These are phyloP conservation scores for Termitomyces sp. DNA, from an alignment of 768 basidiomycete species.

Conservation along the genomic window DNA sequence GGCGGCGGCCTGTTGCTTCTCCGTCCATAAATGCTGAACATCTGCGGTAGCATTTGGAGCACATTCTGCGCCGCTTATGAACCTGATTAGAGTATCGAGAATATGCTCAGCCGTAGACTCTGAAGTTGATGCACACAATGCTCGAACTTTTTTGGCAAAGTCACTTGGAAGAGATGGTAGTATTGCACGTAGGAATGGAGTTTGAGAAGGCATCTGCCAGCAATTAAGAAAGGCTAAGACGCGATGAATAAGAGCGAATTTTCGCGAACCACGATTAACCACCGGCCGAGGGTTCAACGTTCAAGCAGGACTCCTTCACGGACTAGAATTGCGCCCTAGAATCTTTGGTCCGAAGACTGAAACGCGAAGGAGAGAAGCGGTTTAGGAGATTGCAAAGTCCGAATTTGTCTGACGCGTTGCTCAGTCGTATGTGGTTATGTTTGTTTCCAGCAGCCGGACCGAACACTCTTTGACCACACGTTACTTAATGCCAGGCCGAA, in stretches of 20 bases:
- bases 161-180: slow-evolving; percentile 28
- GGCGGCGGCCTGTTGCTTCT: slow-evolving; percentile 26
- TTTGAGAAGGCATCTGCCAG: slow-evolving; percentile 20
- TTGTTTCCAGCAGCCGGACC: too few relatives aligned
- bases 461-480: too few relatives aligned
- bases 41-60: slow-evolving; percentile 22
- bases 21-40: slow-evolving; percentile 29
- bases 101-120: slow-evolving; percentile 22
- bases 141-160: slow-evolving; percentile 26
- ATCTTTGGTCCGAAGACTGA: background rate
- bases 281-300: too few relatives aligned
- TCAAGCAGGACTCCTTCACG: too few relatives aligned
- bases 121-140: slow-evolving; percentile 24
- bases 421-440: background rate
- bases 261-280: background rate
- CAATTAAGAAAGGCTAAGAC: background rate
- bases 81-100: slow-evolving; percentile 38
- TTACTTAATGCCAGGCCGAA: background rate
- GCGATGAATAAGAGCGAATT: slow-evolving; percentile 6
- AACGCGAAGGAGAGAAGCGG: background rate
- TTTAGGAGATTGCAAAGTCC: background rate
- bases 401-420: background rate
- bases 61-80: slow-evolving; percentile 34
- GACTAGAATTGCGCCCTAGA: background rate
- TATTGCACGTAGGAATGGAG: slow-evolving; percentile 26